Base-by-base conservation (phyloP, 352 stramenopile genomes). In the Globisporangium acanthophoron region DNA sequence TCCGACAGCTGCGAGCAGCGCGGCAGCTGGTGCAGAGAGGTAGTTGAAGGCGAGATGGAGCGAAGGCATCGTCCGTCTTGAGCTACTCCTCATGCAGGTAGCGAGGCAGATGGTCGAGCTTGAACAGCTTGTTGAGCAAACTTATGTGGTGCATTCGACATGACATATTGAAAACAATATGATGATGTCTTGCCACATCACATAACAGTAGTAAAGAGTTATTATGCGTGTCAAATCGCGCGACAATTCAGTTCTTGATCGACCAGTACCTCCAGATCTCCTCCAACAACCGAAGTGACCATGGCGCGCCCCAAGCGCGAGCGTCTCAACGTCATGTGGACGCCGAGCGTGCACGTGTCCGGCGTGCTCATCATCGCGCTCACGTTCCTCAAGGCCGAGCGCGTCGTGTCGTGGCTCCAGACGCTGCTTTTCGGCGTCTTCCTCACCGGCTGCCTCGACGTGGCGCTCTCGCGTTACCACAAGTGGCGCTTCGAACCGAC, bases 401-500 rank as follows among this genome's bases (percentile, higher is more conserved):
- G 41, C 13, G 64, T 86, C 5, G 74, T 80, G 27, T 53, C 35
- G 43, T 58, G 59, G 43, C 66, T 88, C 46, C 80, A 74, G 33
- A 44, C 74, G 16, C 18, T 68, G 46, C 70, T 86, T n/a, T 88
- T 90, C 47, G 54, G 67, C 5, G 74, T 78, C 56, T 88, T 87
- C 61, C 2, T 84, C 0, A 8, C 78, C 37, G 65, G 70, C 46
- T 80, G 75, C 66, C 56, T 74, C 29, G 81, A 91, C 74, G 69
- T 88, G 47, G 67, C 64, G 47, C 59, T 91, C 44, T 71, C 74
- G 16, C 76, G 78, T 1, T 91, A 91, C 66, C 81, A 91, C 59
- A 55, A 77, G 16, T 89, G 81, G 79, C 62, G 31, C 6, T 86
- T 88, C 58, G 57, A 83, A 65, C 65, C 76, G 5, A 71, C 79